These are phyloP conservation scores for Bipolaris gigantea DNA, from an alignment of 2,329 filamentous ascomycete species.

Conservation along the genomic window DNA sequence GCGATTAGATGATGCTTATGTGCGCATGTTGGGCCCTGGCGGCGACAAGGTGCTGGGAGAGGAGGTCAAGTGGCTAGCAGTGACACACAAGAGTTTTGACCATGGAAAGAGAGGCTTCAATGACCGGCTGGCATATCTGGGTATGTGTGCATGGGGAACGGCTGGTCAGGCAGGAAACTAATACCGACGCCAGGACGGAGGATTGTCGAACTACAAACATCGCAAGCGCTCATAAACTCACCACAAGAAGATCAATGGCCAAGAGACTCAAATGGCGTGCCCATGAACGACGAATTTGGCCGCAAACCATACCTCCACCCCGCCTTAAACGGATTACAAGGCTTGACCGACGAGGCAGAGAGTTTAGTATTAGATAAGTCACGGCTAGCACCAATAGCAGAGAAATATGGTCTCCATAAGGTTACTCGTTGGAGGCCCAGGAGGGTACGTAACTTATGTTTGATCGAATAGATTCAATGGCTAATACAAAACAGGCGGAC, in stretches of 20 bases:
- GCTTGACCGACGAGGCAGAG: conserved; percentile 65
- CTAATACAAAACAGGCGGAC: conserved; percentile 53
- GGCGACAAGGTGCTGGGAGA: conserved; percentile 78
- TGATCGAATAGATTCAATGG: too few species aligned
- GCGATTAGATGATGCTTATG: conserved; percentile 76
- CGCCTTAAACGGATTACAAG: conserved; percentile 71
- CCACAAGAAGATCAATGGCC: conserved; percentile 42
- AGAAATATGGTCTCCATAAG: conserved; percentile 68
- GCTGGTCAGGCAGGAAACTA: conserved; percentile 8
- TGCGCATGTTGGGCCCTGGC: conserved; percentile 70
- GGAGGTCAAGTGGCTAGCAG: conserved; percentile 93
- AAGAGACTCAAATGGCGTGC: conserved; percentile 19
- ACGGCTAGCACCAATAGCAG: conserved; percentile 68
- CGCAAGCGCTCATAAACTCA: conserved; percentile 61
- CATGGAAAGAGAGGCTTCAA: conserved; percentile 94
- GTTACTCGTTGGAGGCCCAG: conserved; percentile 89
- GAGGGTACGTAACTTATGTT: conserved; percentile 60
- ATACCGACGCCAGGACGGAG: conserved; percentile 57
- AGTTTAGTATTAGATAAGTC: conserved; percentile 64
- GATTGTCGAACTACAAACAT: conserved; percentile 65
- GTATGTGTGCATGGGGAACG: conserved; percentile 53
- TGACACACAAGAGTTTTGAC: conserved; percentile 98
- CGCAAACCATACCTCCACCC: conserved; percentile 70
- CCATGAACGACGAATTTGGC: conserved; percentile 44
- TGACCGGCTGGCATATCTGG: conserved; percentile 85